phyloP scores from a whole-genome alignment of 129 eudicot species.

The Oenanthe sinensis region DNA sequence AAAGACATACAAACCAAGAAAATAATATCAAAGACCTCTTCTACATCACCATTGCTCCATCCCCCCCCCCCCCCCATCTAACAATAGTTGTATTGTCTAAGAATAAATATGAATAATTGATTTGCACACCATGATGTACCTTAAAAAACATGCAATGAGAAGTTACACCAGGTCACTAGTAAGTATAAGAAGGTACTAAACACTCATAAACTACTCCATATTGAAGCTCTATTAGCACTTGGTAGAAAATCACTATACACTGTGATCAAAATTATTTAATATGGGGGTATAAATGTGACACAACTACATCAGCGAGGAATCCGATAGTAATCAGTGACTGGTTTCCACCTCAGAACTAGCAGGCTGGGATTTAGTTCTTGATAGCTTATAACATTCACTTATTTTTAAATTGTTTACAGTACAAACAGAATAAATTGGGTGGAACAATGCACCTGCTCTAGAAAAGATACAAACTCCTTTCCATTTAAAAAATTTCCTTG shows the following conservation, averaged over 20 bases:
- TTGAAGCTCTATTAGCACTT: not conserved
- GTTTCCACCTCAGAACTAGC: not conserved
- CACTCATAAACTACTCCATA: not conserved
- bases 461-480: slow-evolving; percentile 76
- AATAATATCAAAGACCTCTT: not conserved
- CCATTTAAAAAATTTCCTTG: slow-evolving; percentile 86
- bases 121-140: not conserved
- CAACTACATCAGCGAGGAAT: not conserved
- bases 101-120: not conserved
- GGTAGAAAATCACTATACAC: not conserved
- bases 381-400: not conserved
- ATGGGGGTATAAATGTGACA: not conserved
- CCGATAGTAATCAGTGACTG: not conserved
- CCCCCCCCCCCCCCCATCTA: not conserved
- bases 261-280: not conserved
- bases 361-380: not conserved
- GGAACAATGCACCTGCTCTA: slow-evolving; percentile 59
- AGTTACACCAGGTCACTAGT: not conserved
- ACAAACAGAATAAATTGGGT: slow-evolving; percentile 12
- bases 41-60: not conserved
- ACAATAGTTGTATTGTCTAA: not conserved
- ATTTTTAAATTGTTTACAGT: not conserved
- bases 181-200: not conserved
- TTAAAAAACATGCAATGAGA: too few species aligned
- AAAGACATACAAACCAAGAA: not conserved